Base-by-base conservation (phyloP, 2,329 filamentous ascomycete genomes). In the Daldinia sp. region DNA sequence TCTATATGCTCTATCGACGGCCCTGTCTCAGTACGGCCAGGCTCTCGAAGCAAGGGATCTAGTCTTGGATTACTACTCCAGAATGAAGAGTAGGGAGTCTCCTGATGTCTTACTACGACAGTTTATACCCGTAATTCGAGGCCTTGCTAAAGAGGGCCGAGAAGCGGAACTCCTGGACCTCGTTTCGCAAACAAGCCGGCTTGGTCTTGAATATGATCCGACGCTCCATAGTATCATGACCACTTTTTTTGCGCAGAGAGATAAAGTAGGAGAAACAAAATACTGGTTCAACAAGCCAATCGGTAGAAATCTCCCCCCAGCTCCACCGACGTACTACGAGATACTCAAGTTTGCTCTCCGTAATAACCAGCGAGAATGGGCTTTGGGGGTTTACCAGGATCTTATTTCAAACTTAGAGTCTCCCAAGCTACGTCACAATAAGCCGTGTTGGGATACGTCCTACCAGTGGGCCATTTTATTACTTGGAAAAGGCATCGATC, bases 391-490 rank as follows among this genome's bases (percentile, higher is more conserved):
- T 9, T 87, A 93, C 61, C 79, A 82, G 57, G 67, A 80, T 17
- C 76, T 87, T 7, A 80, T 83, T 41, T 79, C 83, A 52, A 63
- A 55, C 35, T 35, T 76, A 21, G 73, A 75, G 34, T 63, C 62
- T n/a, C 68, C 69, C 15, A 10, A 58, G 9, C 76, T 73, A 43
- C 78, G 75, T 53, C 82, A 79, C 4, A 73, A 72, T 39, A 87
- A 89, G 65, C 76, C 81, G 29, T 83, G 84, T 19, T 93, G 91
- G 87, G 90, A 95, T 72, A 83, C 89, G 10, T 80, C 92, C 10
- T 84, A 95, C 41, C 86, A 92, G 53, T 94, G 90, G 87, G 89
- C 92, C 27, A 88, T 91, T 10, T 83, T 90, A 6, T 85, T 87
- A 8, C 76, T 84, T 56, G 90, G 89, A 17, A 91, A 89, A 72